Base-by-base conservation (phyloP, 345 rosid genomes). In the Tarenaya hassleriana region DNA sequence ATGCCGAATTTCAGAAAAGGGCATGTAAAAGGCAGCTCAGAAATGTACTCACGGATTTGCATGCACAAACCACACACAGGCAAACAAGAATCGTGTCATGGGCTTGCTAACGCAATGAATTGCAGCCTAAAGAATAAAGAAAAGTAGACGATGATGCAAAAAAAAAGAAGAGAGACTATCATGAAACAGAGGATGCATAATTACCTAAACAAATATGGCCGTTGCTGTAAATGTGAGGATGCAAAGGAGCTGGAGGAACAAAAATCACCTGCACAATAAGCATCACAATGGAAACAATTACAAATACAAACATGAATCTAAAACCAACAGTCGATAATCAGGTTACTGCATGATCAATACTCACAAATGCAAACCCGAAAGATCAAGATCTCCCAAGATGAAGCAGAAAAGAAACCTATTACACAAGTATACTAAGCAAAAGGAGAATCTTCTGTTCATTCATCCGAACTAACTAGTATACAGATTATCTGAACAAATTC, bases 131-230 rank as follows among this genome's bases (percentile, higher is more conserved):
- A 34, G 31, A 31, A 50, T 4, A 41, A 24, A 24, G 29, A 24
- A 24, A 24, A 5, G 29, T 24, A 24, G 29, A 24, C 29, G 3
- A 24, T 5, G 29, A 24, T 24, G 29, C 2, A 24, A 24, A 24
- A n/a, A n/a, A n/a, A n/a, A n/a, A n/a, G n/a, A n/a, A n/a, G n/a
- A 64, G 29, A 29, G 7, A 1, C 51, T 49, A 50, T 21, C 18
- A 21, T 10, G 50, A 65, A 52, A 53, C 55, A 53, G 65, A 59
- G 44, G 40, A 21, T 1, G 39, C 18, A 11, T 32, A 59, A 29
- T 52, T 79, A 92, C 98, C 98, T 76, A 91, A 79, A 60, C 96
- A 91, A 53, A 91, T 91, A 69, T 91, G 98, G 3, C 98, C 98
- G 42, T 92, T 92, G 84, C 96, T 92, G 66, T 88, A 92, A 47